Percentiles rank a stretch among this genome's conserved stretches.
These are phyloP conservation scores for Rubus idaeus DNA, from an alignment of 306 rosid species.

Conservation along the genomic window DNA sequence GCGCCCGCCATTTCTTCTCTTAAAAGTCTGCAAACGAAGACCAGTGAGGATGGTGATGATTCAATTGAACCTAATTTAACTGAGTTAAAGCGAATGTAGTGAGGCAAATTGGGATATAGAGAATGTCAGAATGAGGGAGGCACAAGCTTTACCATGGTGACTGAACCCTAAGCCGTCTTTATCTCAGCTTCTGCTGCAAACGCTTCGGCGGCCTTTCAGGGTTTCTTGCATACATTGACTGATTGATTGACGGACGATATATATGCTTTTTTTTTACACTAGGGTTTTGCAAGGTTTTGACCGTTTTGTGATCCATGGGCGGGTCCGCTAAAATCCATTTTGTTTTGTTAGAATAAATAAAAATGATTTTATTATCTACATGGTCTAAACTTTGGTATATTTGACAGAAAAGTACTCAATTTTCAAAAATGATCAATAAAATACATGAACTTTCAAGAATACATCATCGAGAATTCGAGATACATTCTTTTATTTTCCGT, in stretches of 20 bases:
- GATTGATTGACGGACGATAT: background rate
- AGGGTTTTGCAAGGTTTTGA: conserved; percentile 8
- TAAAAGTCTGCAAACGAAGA: conserved; percentile 63
- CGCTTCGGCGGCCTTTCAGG: conserved; percentile 14
- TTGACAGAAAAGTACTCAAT: no score
- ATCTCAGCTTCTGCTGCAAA: conserved; percentile 7
- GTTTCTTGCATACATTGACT: background rate
- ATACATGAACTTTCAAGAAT: no score
- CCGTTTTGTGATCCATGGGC: background rate
- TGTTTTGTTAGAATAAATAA: background rate
- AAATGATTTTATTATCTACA: no score
- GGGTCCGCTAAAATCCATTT: background rate
- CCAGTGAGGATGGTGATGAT: background rate
- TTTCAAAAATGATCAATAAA: no score
- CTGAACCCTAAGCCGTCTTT: conserved; percentile 17
- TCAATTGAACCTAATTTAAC: background rate
- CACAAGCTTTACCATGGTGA: conserved; percentile 3
- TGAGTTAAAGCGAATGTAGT: background rate
- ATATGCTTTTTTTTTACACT: background rate
- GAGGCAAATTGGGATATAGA: background rate
- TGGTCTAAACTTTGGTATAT: no score
- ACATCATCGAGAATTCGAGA: no score
- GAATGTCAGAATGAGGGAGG: background rate
- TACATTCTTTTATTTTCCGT: no score
- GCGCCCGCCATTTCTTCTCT: conserved; percentile 93